Evolutionary conservation across 2,329 filamentous ascomycete genomes (phyloP).

Genomic region (Fusarium pseudonygamai): DNA sequence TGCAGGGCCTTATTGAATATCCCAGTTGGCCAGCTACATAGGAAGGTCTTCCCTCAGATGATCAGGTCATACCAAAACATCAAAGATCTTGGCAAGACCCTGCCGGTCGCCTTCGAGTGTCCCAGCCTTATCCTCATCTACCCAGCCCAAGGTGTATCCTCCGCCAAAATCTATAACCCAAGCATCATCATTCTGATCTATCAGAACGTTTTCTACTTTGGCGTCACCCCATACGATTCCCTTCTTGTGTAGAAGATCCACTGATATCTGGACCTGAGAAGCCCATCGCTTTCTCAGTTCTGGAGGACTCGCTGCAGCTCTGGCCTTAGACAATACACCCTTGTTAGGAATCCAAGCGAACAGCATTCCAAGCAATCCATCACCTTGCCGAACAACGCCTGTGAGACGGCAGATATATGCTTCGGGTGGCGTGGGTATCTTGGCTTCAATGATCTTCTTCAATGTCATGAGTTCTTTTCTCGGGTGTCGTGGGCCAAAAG

Average conservation of each 20-base stretch:
- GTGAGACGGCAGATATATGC: neutral
- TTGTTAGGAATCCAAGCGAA: neutral
- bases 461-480: neutral
- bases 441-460: neutral
- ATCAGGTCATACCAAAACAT: neutral
- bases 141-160: neutral
- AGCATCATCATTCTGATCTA: neutral
- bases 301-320: neutral
- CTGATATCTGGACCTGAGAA: neutral
- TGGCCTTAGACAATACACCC: neutral
- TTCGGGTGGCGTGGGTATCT: accelerated
- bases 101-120: neutral
- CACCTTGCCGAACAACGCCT: accelerated
- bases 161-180: constrained; percentile 3
- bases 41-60: accelerated
- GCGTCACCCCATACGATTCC: neutral
- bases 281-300: neutral
- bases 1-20: neutral
- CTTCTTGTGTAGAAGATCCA: neutral
- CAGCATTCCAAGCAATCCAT: neutral
- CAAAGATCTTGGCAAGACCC: neutral
- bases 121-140: neutral
- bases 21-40: accelerated
- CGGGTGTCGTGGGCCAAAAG: neutral
- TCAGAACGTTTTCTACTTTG: neutral